These are phyloP conservation scores for Mediolabrus comicus DNA, from an alignment of 108 stramenopile species.

Conservation along the genomic window DNA sequence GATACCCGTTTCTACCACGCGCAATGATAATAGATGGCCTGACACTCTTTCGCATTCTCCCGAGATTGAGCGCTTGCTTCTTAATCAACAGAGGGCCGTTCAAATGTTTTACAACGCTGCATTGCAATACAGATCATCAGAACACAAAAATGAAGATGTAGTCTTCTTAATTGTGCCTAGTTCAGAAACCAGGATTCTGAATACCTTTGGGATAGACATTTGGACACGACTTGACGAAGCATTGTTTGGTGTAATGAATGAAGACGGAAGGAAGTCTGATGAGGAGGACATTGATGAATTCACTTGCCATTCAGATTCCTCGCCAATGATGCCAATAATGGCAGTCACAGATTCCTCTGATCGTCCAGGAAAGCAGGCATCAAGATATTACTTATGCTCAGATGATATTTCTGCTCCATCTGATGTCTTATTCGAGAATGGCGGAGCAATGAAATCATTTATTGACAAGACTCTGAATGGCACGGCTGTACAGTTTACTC, in stretches of 20 bases:
- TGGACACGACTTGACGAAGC: slow-evolving; percentile 61
- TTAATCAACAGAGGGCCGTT: slow-evolving; percentile 30
- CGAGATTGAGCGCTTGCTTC: slow-evolving; percentile 9
- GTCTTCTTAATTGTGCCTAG: slow-evolving; percentile 70
- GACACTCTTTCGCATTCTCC: slow-evolving; percentile 17
- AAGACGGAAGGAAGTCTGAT: not conserved
- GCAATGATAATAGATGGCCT: slow-evolving; percentile 19
- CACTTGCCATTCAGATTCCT: not conserved
- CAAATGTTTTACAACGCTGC: slow-evolving; percentile 50
- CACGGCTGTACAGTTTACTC: slow-evolving; percentile 25
- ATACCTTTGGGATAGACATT: slow-evolving; percentile 73
- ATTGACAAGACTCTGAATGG: slow-evolving; percentile 41
- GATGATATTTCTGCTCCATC: slow-evolving; percentile 23
- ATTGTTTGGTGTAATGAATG: slow-evolving; percentile 9
- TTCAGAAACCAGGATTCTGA: slow-evolving; percentile 62
- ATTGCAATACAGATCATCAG: slow-evolving; percentile 20
- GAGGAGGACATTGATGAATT: slow-evolving; percentile 7
- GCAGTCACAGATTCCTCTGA: slow-evolving; percentile 54
- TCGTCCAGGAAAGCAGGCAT: slow-evolving; percentile 20
- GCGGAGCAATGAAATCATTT: slow-evolving; percentile 33
- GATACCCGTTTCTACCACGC: not conserved
- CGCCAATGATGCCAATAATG: slow-evolving; percentile 47
- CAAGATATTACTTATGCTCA: slow-evolving; percentile 51
- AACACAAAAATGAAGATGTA: slow-evolving; percentile 23
- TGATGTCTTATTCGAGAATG: slow-evolving; percentile 6